phyloP scores from a whole-genome alignment of 495 filamentous ascomycete species.

The Aspergillus incahuasiensis region DNA sequence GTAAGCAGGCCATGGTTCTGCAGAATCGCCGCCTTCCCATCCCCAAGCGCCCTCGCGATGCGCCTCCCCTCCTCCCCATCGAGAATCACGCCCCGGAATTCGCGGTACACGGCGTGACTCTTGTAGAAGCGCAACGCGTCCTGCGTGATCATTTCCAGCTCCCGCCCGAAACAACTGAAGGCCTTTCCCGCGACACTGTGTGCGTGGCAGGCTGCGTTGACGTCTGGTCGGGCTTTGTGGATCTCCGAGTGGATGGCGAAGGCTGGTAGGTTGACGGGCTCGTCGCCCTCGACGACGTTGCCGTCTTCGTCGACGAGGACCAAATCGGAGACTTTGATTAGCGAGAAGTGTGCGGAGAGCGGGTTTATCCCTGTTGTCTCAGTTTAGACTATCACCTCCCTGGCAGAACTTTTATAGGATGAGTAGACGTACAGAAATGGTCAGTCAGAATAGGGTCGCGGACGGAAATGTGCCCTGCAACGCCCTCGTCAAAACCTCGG shows the following conservation, averaged over 20 bases:
- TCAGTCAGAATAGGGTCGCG: conserved; percentile 53
- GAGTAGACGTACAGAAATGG: conserved; percentile 17
- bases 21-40: conserved; percentile 48
- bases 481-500: conserved; percentile 59
- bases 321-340: conserved; percentile 34
- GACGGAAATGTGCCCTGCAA: conserved; percentile 61
- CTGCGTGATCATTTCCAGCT: conserved; percentile 37
- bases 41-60: conserved; percentile 49
- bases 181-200: conserved; percentile 32
- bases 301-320: conserved; percentile 35
- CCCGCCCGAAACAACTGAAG: conserved; percentile 28
- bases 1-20: conserved; percentile 59
- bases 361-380: conserved; percentile 51
- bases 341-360: conserved; percentile 35
- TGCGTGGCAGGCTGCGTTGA: conserved; percentile 34
- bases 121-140: conserved; percentile 49
- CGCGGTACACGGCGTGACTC: conserved; percentile 37
- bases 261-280: conserved; percentile 49
- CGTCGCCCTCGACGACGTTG: conserved; percentile 34
- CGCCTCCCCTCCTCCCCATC: conserved; percentile 50
- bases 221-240: conserved; percentile 31
- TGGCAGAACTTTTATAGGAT: not conserved
- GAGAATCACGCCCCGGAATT: conserved; percentile 46
- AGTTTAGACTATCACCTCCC: too few relatives aligned
- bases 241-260: conserved; percentile 52